These are phyloP conservation scores for Xanthoconium separans DNA, from an alignment of 1,284 basidiomycete genomes.

Conservation along the genomic window DNA sequence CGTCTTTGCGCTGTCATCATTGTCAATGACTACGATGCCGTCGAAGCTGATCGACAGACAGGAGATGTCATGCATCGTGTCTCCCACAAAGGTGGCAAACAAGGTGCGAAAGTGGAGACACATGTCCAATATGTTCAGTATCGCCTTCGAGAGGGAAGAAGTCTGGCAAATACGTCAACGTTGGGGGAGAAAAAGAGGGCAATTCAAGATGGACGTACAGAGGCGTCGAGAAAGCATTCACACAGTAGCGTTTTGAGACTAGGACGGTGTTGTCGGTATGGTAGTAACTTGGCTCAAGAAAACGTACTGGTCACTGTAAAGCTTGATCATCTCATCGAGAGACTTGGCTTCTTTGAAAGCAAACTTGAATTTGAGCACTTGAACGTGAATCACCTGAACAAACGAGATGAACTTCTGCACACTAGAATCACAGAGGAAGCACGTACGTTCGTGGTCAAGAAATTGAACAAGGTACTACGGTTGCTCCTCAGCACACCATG, in stretches of 20 bases:
- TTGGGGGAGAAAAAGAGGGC: background rate
- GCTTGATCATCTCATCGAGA: constrained; percentile 69
- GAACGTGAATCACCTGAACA: constrained; percentile 65
- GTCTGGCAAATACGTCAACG: constrained; percentile 42
- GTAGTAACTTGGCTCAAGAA: background rate
- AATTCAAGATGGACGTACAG: constrained; percentile 45
- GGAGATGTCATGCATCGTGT: constrained; percentile 59
- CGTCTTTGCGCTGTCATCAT: constrained; percentile 49
- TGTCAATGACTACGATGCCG: constrained; percentile 64
- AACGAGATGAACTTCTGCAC: background rate
- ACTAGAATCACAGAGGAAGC: background rate
- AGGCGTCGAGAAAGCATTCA: constrained; percentile 65
- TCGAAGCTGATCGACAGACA: constrained; percentile 51
- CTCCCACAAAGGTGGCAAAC: constrained; percentile 60
- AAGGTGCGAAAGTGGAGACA: constrained; percentile 64
- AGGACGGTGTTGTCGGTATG: background rate
- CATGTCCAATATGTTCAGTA: constrained; percentile 73
- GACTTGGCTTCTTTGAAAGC: constrained; percentile 56
- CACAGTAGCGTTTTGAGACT: constrained; percentile 65
- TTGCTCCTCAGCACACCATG: constrained; percentile 8
- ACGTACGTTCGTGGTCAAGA: constrained; percentile 71
- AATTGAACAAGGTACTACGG: constrained; percentile 66
- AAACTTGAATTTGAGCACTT: constrained; percentile 58
- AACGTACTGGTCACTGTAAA: constrained; percentile 73
- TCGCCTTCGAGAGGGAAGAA: constrained; percentile 57